A percentile compares a stretch with the other conserved stretches of the same genome.
Evolutionary conservation across 2,329 filamentous ascomycete genomes (phyloP).

Genomic region (Aciculosporium take): DNA sequence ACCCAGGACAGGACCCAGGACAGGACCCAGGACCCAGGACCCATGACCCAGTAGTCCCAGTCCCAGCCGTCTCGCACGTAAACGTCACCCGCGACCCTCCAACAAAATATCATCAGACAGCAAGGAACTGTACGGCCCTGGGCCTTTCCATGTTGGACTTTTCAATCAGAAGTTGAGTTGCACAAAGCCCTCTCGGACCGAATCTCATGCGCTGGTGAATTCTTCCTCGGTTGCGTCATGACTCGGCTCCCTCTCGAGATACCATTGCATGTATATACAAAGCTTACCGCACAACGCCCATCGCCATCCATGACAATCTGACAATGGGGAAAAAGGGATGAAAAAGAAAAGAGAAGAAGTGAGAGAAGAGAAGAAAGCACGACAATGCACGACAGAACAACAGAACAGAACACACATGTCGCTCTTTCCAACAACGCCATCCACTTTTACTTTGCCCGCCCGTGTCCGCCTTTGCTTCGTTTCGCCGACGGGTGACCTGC

Average conservation of each 20-base stretch:
- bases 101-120: no score
- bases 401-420: background rate
- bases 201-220: background rate
- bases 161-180: no score
- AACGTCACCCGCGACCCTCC: no score
- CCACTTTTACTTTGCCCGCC: background rate
- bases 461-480: background rate
- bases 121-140: no score
- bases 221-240: background rate
- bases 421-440: conserved; percentile 2
- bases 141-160: no score
- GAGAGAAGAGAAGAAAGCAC: no score
- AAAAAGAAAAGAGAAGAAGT: no score
- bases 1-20: no score
- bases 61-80: no score
- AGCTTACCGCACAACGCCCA: background rate
- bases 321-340: background rate
- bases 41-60: no score
- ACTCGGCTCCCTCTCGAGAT: background rate
- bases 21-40: no score
- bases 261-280: background rate
- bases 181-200: background rate
- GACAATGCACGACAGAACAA: background rate
- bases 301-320: background rate
- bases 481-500: background rate